Evolutionary conservation across 495 filamentous ascomycete species (phyloP), one percentile per base, ranked within the genome.

Genomic region (Aspergillus diversus): DNA sequence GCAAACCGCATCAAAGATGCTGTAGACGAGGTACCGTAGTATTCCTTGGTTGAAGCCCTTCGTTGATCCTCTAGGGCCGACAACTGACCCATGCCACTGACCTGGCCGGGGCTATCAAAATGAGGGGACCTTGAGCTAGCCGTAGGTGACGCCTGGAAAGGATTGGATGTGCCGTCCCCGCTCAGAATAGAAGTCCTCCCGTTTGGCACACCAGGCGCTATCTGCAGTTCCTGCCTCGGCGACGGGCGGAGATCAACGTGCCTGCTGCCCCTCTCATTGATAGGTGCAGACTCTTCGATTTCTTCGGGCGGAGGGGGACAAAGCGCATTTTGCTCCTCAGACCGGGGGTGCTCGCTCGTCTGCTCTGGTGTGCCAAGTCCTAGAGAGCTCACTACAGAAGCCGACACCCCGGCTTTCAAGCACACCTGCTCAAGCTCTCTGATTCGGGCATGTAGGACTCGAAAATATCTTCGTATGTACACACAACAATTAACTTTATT

Each of bases 1-100:
- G 74, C 68, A n/a, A 77, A 72, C 39, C 77, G 73, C 74, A 81
- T 79, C 48, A 81, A 76, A 0, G 71, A 77, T 0, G 77, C 77
- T 5, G 73, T 73, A 1, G 78, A 80, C 1, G 77, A 80, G 63
- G 73, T 77, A 0, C 77, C 78, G 39, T 77, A 78, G 48, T 75
- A 80, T 56, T 76, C 72, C 34, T 75, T 68, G 46, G 65, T 42
- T 2, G 71, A 69, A 3, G 69, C 51, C 46, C 66, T 57, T 46
- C 59, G 63, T 0, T 58, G 71, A 46, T 74, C 72, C 31, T 74
- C 67, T 31, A 61, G 62, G 13, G 64, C 66, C 5, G 66, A 67
- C 34, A 75, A 73, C 35, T 66, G 59, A 8, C 78, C 75, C 73
- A 80, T 80, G 11, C 70, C 76, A 0, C 73, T 77, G 16, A 79